Percentiles rank a stretch among this genome's conserved stretches.
These are phyloP conservation scores for Stephania yunnanensis DNA, from an alignment of 164 flowering plant species.

Conservation along the genomic window DNA sequence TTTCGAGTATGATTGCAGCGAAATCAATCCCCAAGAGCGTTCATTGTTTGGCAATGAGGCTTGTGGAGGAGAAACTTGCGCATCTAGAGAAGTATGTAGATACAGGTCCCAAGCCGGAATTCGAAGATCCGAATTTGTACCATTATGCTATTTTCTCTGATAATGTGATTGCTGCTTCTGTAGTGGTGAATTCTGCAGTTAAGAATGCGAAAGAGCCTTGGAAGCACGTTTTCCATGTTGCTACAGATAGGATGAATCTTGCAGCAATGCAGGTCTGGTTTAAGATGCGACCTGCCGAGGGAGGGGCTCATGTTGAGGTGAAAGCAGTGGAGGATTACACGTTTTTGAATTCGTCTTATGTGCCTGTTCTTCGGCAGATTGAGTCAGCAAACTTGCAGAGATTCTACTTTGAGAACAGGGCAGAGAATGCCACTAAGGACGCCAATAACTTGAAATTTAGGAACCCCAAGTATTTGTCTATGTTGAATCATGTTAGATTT, in stretches of 20 bases:
- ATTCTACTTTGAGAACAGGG: slow-evolving; percentile 13
- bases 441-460: slow-evolving; percentile 10
- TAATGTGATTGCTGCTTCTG: slow-evolving; percentile 11
- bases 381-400: slow-evolving; percentile 10
- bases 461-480: slow-evolving; percentile 12
- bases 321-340: slow-evolving; percentile 13
- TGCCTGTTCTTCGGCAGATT: slow-evolving; percentile 9
- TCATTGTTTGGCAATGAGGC: slow-evolving; percentile 12
- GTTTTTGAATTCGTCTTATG: slow-evolving; percentile 12
- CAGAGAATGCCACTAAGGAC: slow-evolving; percentile 10
- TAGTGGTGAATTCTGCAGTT: slow-evolving; percentile 9
- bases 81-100: slow-evolving; percentile 13
- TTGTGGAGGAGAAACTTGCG: slow-evolving; percentile 4
- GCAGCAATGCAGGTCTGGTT: slow-evolving; percentile 14
- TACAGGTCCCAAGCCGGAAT: slow-evolving; percentile 2
- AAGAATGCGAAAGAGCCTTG: slow-evolving; percentile 10
- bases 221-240: slow-evolving; percentile 13
- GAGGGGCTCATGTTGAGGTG: slow-evolving; percentile 14
- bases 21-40: slow-evolving; percentile 10
- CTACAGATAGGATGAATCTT: slow-evolving; percentile 13
- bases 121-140: slow-evolving; percentile 7
- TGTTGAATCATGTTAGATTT: slow-evolving; percentile 13
- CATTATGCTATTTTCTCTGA: slow-evolving; percentile 12
- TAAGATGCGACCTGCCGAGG: slow-evolving; percentile 5
- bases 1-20: slow-evolving; percentile 9